Conservation (phyloP, 1,139 yeast genomes). For the Diutina siamensis region DNA sequence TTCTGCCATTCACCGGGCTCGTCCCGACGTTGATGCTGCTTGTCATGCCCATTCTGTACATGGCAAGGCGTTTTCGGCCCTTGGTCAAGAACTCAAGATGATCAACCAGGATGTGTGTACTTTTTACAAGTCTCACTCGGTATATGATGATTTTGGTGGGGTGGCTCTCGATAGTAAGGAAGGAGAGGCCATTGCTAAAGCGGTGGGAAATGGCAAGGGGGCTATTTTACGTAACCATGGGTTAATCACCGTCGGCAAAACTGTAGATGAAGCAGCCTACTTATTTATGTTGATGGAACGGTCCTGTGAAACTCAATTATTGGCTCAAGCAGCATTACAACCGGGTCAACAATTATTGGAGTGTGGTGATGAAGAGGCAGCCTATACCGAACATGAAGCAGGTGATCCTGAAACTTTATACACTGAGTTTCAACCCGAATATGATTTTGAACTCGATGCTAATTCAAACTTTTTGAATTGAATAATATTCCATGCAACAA, state of each 20-base stretch:
- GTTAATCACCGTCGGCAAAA: constrained; percentile 60
- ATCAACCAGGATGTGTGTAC: constrained; percentile 67
- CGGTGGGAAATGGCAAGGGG: constrained; percentile 54
- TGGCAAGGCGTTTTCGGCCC: constrained; percentile 67
- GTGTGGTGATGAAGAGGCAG: constrained; percentile 58
- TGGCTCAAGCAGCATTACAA: constrained; percentile 44
- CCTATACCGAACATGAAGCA: constrained; percentile 48
- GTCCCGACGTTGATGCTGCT: constrained; percentile 75
- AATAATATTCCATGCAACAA: no score
- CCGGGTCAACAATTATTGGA: constrained; percentile 17
- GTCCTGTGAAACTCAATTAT: constrained; percentile 59
- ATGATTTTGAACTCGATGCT: constrained; percentile 21
- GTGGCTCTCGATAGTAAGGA: constrained; percentile 68
- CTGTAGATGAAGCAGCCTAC: constrained; percentile 79
- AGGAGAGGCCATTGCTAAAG: constrained; percentile 54
- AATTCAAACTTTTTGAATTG: constrained; percentile 10
- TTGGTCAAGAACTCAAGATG: constrained; percentile 68
- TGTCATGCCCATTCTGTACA: constrained; percentile 69
- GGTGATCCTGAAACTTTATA: constrained; percentile 61
- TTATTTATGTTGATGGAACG: constrained; percentile 52
- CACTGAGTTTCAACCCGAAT: constrained; percentile 65
- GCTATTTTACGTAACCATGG: constrained; percentile 73
- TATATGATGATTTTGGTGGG: constrained; percentile 65
- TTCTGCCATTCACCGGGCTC: constrained; percentile 60
- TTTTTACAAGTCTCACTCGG: constrained; percentile 55